phyloP scores from a whole-genome alignment of 305 asterid genomes.

The Fraxinus sp. region DNA sequence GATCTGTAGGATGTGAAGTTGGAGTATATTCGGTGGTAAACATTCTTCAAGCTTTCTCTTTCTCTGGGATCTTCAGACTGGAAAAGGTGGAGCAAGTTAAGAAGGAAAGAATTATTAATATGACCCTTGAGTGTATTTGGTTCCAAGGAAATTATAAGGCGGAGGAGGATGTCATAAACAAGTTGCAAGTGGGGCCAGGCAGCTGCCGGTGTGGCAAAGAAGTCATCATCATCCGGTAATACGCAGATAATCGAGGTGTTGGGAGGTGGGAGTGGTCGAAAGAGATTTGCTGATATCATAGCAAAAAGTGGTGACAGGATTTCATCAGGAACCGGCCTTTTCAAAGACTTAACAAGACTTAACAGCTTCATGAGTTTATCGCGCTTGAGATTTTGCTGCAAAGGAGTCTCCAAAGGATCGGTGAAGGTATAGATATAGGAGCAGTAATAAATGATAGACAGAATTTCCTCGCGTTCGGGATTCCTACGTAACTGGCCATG shows the following conservation, averaged over 20 bases:
- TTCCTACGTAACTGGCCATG: conserved; percentile 28
- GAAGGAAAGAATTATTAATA: conserved; percentile 48
- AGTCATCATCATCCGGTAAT: conserved; percentile 65
- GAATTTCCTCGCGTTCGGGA: conserved; percentile 42
- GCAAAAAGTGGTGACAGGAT: conserved; percentile 47
- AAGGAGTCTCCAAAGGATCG: conserved; percentile 59
- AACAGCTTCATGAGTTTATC: conserved; percentile 55
- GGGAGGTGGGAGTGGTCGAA: conserved; percentile 62
- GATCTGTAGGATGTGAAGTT: conserved; percentile 56
- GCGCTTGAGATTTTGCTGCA: conserved; percentile 56
- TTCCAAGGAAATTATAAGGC: conserved; percentile 34
- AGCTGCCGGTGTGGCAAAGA: conserved; percentile 38
- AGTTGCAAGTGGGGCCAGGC: conserved; percentile 70
- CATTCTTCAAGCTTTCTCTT: conserved; percentile 60
- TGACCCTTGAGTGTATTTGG: conserved; percentile 34
- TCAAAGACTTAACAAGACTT: conserved; percentile 39
- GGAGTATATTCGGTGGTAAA: conserved; percentile 58
- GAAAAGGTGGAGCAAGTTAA: conserved; percentile 56
- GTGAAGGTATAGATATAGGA: conserved; percentile 47
- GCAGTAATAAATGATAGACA: conserved; percentile 50
- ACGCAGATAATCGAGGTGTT: conserved; percentile 28
- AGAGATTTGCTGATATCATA: conserved; percentile 61
- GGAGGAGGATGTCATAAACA: conserved; percentile 63
- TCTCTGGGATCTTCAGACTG: conserved; percentile 71
- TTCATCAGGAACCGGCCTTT: conserved; percentile 29